A percentile compares a stretch with the other conserved stretches of the same genome.
phyloP scores from a whole-genome alignment of 495 filamentous ascomycete genomes.

The Podospora anserina region DNA sequence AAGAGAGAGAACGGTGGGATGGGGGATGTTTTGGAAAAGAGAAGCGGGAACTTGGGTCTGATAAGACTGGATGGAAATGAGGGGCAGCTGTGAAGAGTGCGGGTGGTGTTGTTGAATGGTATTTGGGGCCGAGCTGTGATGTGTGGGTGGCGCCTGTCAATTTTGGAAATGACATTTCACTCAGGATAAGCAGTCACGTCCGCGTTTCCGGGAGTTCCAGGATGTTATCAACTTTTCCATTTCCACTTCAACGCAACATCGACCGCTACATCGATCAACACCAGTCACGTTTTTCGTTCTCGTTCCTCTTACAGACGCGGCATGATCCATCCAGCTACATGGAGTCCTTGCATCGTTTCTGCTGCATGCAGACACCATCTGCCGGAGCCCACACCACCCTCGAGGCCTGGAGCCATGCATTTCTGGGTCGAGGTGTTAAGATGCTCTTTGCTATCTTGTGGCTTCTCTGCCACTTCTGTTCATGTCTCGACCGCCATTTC shows the following conservation, averaged over 20 bases:
- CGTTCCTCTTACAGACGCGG: neutral
- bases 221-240: constrained; percentile 1
- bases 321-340: neutral
- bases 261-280: neutral
- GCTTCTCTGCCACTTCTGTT: neutral
- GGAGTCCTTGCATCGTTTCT: neutral
- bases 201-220: neutral
- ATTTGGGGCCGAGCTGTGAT: neutral
- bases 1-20: neutral
- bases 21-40: neutral
- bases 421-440: neutral
- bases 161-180: neutral
- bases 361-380: neutral
- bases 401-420: neutral
- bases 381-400: neutral
- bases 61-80: neutral
- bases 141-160: neutral
- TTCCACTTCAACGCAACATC: neutral
- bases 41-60: neutral
- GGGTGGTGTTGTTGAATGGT: neutral
- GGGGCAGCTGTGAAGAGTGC: neutral
- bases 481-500: neutral
- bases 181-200: neutral
- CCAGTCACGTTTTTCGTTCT: constrained; percentile 1
- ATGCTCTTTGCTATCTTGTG: neutral